Conservation (phyloP, 2,329 filamentous ascomycete species). For the Colletotrichum theobromicola region DNA sequence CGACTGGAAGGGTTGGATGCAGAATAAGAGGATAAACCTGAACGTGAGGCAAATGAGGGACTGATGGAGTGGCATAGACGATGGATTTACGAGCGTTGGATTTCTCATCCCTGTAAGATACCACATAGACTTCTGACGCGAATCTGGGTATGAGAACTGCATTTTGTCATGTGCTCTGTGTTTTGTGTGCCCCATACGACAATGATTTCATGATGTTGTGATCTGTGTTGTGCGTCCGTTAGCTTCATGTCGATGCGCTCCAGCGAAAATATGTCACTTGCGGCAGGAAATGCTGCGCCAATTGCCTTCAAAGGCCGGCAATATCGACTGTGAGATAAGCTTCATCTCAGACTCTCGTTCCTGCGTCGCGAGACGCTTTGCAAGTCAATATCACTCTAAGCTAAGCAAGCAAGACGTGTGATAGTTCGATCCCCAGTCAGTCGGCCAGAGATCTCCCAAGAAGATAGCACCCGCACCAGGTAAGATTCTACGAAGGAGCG, state of each 20-base stretch:
- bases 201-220: not conserved
- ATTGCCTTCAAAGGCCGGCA: not conserved
- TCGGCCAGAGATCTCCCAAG: not conserved
- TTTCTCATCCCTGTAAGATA: not conserved
- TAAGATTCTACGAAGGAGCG: not conserved
- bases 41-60: constrained; percentile 90
- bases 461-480: fast-evolving
- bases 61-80: constrained; percentile 23
- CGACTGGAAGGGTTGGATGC: constrained; percentile 87
- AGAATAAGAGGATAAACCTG: constrained; percentile 84
- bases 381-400: not conserved
- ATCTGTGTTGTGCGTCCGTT: not conserved
- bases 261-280: not conserved
- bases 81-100: not conserved
- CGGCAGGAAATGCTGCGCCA: not conserved
- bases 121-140: not conserved
- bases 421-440: not conserved
- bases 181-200: not conserved
- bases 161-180: not conserved
- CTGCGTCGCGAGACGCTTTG: not conserved
- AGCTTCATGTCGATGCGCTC: not conserved
- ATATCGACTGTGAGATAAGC: not conserved
- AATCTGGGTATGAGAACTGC: not conserved
- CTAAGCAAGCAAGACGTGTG: not conserved
- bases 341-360: not conserved